Percentiles rank a stretch among this genome's conserved stretches.
phyloP scores from a whole-genome alignment of 768 basidiomycete species.

The Lactarius psammicola region DNA sequence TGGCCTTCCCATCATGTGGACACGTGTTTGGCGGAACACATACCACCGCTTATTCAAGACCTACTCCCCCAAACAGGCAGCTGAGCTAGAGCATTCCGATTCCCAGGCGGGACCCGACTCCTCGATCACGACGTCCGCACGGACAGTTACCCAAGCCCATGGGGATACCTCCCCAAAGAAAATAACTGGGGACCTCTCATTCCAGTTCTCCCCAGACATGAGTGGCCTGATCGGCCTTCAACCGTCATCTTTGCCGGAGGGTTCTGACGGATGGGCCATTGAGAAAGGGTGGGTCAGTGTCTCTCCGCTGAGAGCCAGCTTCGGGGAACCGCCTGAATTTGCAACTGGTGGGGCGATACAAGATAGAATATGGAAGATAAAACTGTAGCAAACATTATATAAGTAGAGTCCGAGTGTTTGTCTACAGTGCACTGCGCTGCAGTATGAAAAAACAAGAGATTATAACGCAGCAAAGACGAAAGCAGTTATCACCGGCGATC shows the following conservation, averaged over 20 bases:
- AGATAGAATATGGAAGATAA: slow-evolving; percentile 54
- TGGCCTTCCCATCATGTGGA: slow-evolving; percentile 73
- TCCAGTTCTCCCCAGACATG: slow-evolving; percentile 78
- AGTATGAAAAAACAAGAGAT: slow-evolving; percentile 20
- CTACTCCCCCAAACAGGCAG: slow-evolving; percentile 28
- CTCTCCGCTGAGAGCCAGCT: slow-evolving; percentile 72
- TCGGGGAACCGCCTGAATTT: slow-evolving; percentile 56
- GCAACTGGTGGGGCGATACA: slow-evolving; percentile 38
- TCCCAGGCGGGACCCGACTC: slow-evolving; percentile 48
- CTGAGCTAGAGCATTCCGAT: slow-evolving; percentile 31
- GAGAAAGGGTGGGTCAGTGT: slow-evolving; percentile 68
- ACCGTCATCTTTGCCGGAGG: slow-evolving; percentile 58
- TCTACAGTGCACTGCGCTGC: neutral
- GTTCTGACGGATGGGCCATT: slow-evolving; percentile 83
- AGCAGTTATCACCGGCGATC: neutral
- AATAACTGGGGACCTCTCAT: slow-evolving; percentile 44
- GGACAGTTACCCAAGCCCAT: neutral
- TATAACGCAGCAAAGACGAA: slow-evolving; percentile 8
- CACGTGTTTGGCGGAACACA: slow-evolving; percentile 79
- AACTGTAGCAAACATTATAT: slow-evolving; percentile 41
- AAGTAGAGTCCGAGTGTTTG: neutral
- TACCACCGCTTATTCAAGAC: slow-evolving; percentile 79
- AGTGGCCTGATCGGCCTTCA: slow-evolving; percentile 61
- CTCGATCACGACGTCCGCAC: slow-evolving; percentile 30
- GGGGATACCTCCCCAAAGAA: slow-evolving; percentile 13